Evolutionary conservation across 2,329 filamentous ascomycete genomes (phyloP).

Genomic region (Colletotrichum scovillei): DNA sequence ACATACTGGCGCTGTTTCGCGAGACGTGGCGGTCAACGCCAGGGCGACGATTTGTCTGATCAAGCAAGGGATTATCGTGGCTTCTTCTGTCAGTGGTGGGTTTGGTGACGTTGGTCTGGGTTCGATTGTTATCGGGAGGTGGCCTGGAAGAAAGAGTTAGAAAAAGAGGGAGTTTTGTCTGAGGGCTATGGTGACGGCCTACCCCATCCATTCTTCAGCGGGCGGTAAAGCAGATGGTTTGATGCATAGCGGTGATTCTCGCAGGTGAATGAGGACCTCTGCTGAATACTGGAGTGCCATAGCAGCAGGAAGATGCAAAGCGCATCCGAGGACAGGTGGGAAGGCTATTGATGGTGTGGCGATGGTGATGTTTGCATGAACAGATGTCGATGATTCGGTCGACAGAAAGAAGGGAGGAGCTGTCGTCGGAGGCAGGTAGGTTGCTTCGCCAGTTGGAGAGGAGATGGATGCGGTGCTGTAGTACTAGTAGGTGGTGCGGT

Average conservation of each 20-base stretch:
- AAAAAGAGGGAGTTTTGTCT: conserved; percentile 17
- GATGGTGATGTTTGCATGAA: conserved; percentile 23
- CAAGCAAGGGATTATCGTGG: conserved; percentile 57
- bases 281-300: conserved; percentile 77
- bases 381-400: background rate
- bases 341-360: conserved; percentile 23
- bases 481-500: background rate
- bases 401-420: conserved; percentile 7
- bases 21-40: conserved; percentile 64
- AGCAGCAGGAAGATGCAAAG: conserved; percentile 47
- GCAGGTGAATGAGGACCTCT: conserved; percentile 80
- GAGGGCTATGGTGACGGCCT: conserved; percentile 46
- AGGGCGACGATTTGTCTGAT: conserved; percentile 63
- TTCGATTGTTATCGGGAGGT: conserved; percentile 58
- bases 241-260: conserved; percentile 83
- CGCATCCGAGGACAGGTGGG: conserved; percentile 45
- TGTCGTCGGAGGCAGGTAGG: background rate
- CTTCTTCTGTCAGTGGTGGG: conserved; percentile 56
- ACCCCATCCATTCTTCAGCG: conserved; percentile 98
- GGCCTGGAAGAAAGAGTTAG: conserved; percentile 46
- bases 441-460: conserved; percentile 10
- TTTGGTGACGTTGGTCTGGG: conserved; percentile 53
- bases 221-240: conserved; percentile 85
- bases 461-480: conserved; percentile 5
- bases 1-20: conserved; percentile 68